Conservation (phyloP, 208 protist species). For the Leishmania arabica region DNA sequence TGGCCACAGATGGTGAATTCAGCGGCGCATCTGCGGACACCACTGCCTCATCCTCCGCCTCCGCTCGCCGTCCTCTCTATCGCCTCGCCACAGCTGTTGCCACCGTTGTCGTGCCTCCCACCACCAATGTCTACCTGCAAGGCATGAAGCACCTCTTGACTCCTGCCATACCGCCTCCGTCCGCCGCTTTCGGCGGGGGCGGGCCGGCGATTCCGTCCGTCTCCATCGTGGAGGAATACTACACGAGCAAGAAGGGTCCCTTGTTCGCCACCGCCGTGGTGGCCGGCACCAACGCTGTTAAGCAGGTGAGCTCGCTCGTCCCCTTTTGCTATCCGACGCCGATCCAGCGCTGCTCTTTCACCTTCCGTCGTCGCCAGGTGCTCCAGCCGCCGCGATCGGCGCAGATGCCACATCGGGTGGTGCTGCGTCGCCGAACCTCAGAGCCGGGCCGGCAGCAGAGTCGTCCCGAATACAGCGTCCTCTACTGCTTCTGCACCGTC, state of each 20-base stretch:
- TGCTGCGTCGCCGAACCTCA: slow-evolving; percentile 59
- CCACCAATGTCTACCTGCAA: slow-evolving; percentile 63
- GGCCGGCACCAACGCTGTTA: slow-evolving; percentile 94
- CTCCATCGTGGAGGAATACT: slow-evolving; percentile 84
- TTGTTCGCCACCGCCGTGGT: slow-evolving; percentile 89
- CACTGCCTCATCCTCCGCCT: background rate
- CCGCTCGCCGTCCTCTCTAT: slow-evolving; percentile 41
- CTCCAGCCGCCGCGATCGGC: slow-evolving; percentile 40
- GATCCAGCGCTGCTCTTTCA: slow-evolving; percentile 91
- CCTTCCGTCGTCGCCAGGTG: slow-evolving; percentile 73
- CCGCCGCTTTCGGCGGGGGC: slow-evolving; percentile 3
- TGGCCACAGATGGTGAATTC: background rate
- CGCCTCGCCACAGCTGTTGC: slow-evolving; percentile 82
- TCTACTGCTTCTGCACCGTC: slow-evolving; percentile 91
- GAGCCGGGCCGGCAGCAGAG: slow-evolving; percentile 32
- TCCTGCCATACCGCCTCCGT: slow-evolving; percentile 28
- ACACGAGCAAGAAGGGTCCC: slow-evolving; percentile 82
- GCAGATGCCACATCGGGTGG: slow-evolving; percentile 78
- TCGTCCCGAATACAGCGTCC: slow-evolving; percentile 62
- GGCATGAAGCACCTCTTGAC: slow-evolving; percentile 73
- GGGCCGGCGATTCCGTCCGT: slow-evolving; percentile 22
- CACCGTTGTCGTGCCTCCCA: slow-evolving; percentile 77
- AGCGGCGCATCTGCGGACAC: slow-evolving; percentile 7
- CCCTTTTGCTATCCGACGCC: slow-evolving; percentile 95
- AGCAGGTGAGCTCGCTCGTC: slow-evolving; percentile 91